These are phyloP conservation scores for Starmerella scarabaei DNA, from an alignment of 805 yeast species.

Conservation along the genomic window DNA sequence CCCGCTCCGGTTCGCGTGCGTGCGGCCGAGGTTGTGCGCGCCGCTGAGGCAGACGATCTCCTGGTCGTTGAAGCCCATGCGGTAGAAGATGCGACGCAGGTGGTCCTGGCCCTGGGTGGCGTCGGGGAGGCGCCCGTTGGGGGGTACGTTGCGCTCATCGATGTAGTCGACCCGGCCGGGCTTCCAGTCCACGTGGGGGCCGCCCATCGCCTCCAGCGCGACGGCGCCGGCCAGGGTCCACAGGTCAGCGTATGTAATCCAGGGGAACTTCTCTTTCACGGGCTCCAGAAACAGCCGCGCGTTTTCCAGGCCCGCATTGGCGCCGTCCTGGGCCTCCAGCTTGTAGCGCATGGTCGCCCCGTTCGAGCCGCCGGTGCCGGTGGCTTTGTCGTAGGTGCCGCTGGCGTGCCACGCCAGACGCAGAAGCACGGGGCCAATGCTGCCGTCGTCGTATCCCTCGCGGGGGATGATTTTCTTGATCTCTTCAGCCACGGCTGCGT, in stretches of 20 bases:
- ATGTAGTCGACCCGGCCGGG: conserved; percentile 54
- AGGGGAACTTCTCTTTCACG: conserved; percentile 43
- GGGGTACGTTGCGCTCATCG: conserved; percentile 42
- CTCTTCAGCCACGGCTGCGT: conserved; percentile 30
- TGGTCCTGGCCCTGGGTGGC: conserved; percentile 44
- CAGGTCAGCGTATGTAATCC: conserved; percentile 52
- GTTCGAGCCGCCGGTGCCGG: conserved; percentile 40
- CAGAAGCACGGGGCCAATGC: conserved; percentile 62
- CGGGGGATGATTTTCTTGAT: conserved; percentile 29
- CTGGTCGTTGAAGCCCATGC: conserved; percentile 49
- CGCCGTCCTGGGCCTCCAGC: conserved; percentile 34
- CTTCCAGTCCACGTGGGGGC: conserved; percentile 65
- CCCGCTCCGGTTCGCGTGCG: conserved; percentile 54
- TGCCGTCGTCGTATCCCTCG: conserved; percentile 50
- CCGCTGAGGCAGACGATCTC: conserved; percentile 53
- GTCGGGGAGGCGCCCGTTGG: conserved; percentile 50
- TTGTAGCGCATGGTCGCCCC: conserved; percentile 43
- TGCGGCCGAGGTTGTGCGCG: conserved; percentile 51
- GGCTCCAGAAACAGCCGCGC: conserved; percentile 48
- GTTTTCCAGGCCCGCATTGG: conserved; percentile 37
- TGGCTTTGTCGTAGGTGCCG: conserved; percentile 58
- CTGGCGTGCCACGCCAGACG: conserved; percentile 80
- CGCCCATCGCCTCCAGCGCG: conserved; percentile 50
- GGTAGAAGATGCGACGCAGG: conserved; percentile 39
- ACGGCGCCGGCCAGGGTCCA: conserved; percentile 62